Conservation (phyloP, 305 asterid genomes). For the Vinca major region DNA sequence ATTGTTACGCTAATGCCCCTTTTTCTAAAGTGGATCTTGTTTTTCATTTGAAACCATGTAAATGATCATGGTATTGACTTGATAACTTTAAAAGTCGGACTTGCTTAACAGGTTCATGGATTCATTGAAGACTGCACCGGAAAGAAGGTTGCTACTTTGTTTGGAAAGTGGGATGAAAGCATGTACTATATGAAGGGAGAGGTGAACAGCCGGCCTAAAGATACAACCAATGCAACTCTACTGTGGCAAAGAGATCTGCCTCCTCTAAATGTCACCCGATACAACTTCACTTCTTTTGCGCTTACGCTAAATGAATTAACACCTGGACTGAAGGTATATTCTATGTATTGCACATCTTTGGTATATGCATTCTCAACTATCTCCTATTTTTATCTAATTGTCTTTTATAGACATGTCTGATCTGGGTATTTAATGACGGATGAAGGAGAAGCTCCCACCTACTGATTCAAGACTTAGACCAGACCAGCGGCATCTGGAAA, state of each 20-base stretch:
- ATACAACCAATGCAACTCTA: constrained; percentile 38
- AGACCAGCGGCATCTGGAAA: constrained; percentile 80
- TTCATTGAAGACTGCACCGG: constrained; percentile 64
- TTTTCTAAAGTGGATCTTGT: background rate
- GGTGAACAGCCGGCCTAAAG: constrained; percentile 42
- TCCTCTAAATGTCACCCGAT: constrained; percentile 56
- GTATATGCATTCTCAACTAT: constrained; percentile 11
- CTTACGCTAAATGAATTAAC: constrained; percentile 77
- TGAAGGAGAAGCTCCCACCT: constrained; percentile 95
- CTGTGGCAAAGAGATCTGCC: constrained; percentile 67
- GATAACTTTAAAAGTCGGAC: constrained; percentile 16
- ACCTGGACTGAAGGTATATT: constrained; percentile 69
- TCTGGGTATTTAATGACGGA: constrained; percentile 36
- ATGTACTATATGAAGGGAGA: constrained; percentile 58
- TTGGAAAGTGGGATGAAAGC: constrained; percentile 91
- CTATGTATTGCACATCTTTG: constrained; percentile 6
- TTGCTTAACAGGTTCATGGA: constrained; percentile 65
- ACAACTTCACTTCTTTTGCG: constrained; percentile 80
- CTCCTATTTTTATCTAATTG: constrained; percentile 21
- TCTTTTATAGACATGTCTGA: constrained; percentile 41
- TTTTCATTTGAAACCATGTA: background rate
- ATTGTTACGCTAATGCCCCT: background rate
- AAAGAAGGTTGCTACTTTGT: constrained; percentile 51
- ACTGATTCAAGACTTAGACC: constrained; percentile 95
- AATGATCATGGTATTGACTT: background rate